Evolutionary conservation across 73 alveolate species (phyloP), one percentile per base, ranked within the genome.

Genomic region (Paramecium tetraurelia): DNA sequence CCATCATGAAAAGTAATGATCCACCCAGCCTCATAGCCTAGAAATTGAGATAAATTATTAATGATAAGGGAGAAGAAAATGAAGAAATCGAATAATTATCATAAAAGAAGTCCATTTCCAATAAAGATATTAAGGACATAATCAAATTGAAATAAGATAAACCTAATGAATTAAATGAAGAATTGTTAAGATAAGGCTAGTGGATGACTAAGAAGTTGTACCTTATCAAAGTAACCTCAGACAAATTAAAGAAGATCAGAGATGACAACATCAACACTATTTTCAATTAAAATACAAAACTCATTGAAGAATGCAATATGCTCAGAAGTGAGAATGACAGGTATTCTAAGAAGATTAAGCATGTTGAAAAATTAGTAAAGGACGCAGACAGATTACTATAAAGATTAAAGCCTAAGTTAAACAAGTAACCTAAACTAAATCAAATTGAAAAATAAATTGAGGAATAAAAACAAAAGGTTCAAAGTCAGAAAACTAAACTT

Each of bases 111-210:
- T 40, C 71, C 3, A 89, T 70, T 27, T 89, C 87, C 22, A 83
- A 89, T 70, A 83, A 89, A 44, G 94, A 89, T 71, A 89, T 89
- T 70, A 89, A 89, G 27, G 94, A 89, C 14, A 89, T 89, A 11
- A 89, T 89, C 0, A 89, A 89, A 50, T 50, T 89, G 48, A 89
- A 89, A 71, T 24, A 89, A 89, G 94, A 89, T 31, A 89, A 89
- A 89, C 94, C 94, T 24, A 89, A 89, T 71, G 94, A 89, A 46
- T 58, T 89, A 16, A 89, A 89, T 72, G 94, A 89, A 70, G 94
- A 89, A 14, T 83, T 89, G 29, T 71, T 89, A 71, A 69, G 94
- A 44, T 89, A 89, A 70, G 94, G 94, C 12, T 70, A 83, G 76
- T 89, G 94, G 94, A 89, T 89, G 94, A 70, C 90, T 12, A 89